phyloP scores from a whole-genome alignment of 805 yeast genomes.

The Candida ovalis region DNA sequence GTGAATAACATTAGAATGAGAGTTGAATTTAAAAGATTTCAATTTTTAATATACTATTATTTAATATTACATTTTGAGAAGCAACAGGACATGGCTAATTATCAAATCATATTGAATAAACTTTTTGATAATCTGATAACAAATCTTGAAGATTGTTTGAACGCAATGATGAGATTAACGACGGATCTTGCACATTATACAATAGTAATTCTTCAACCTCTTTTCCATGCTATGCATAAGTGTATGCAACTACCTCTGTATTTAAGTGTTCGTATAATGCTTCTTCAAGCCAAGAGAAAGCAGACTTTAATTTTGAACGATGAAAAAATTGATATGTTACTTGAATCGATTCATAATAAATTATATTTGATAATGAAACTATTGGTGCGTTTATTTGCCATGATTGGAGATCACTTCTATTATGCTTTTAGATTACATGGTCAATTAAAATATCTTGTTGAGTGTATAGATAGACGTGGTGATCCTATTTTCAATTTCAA shows the following conservation, averaged over 20 bases:
- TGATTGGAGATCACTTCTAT: conserved; percentile 20
- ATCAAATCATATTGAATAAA: conserved; percentile 4
- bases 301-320: not conserved
- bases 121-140: not conserved
- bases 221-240: conserved; percentile 9
- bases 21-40: conserved; percentile 8
- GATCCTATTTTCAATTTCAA: conserved; percentile 14
- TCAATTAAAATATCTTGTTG: conserved; percentile 8
- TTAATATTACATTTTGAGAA: conserved; percentile 19
- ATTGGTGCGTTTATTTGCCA: conserved; percentile 11
- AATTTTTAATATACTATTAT: conserved; percentile 15
- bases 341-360: not conserved
- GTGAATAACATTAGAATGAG: conserved; percentile 2
- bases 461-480: conserved; percentile 16
- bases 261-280: conserved; percentile 10
- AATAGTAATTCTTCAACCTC: conserved; percentile 7
- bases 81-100: conserved; percentile 1
- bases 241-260: conserved; percentile 11
- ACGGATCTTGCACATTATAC: conserved; percentile 8
- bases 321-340: not conserved
- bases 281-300: conserved; percentile 2
- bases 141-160: conserved; percentile 5
- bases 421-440: conserved; percentile 12
- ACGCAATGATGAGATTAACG: conserved; percentile 3
- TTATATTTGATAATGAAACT: conserved; percentile 7